These are phyloP conservation scores for Alternaria angustiovoidea DNA, from an alignment of 2,329 filamentous ascomycete genomes.

Conservation along the genomic window DNA sequence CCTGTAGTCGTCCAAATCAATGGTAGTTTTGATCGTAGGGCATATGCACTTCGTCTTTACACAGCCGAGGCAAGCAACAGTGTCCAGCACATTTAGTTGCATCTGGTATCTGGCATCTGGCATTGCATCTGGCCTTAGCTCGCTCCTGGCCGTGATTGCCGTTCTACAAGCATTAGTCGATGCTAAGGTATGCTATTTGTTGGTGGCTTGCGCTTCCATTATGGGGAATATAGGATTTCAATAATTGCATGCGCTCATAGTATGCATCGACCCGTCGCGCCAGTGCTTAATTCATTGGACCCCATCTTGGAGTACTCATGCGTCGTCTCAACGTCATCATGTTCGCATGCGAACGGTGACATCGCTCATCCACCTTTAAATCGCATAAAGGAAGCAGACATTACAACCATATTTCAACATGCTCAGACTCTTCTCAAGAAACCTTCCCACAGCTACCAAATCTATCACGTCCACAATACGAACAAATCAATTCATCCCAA, in stretches of 20 bases:
- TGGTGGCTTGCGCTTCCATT: background rate
- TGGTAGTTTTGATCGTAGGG: background rate
- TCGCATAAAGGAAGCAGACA: constrained; percentile 21
- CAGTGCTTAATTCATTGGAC: constrained; percentile 12
- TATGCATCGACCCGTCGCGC: constrained; percentile 2
- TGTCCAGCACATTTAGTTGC: background rate
- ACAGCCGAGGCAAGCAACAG: background rate
- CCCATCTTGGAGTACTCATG: constrained; percentile 12
- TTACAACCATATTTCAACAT: constrained; percentile 24
- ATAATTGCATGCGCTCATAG: background rate
- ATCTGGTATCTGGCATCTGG: background rate
- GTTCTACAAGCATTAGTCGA: background rate
- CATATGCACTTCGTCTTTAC: background rate
- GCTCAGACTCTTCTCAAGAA: constrained; percentile 42
- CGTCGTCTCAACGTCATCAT: constrained; percentile 43
- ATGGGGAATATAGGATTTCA: too few species aligned
- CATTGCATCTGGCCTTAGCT: background rate
- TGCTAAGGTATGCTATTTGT: background rate
- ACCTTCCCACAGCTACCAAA: constrained; percentile 15
- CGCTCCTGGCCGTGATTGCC: background rate
- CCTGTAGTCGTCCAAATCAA: background rate
- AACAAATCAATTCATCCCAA: constrained; percentile 21
- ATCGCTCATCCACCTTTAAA: constrained; percentile 14
- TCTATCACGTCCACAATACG: constrained; percentile 13
- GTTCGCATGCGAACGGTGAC: constrained; percentile 30